Conservation (phyloP, 179 eudicot genomes). For the Vitellaria paradoxa region DNA sequence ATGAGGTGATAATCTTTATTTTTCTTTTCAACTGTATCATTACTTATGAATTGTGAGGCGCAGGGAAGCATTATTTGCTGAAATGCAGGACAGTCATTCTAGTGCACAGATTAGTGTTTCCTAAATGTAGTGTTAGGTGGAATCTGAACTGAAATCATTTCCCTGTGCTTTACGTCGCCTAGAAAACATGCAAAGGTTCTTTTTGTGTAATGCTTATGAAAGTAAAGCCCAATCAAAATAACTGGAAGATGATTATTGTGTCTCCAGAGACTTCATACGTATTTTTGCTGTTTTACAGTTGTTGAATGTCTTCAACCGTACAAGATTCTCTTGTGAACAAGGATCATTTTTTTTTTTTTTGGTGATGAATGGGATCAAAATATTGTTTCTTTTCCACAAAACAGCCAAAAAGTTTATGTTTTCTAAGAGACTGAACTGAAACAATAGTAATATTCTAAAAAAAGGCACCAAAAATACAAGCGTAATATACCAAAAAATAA, state of each 20-base stretch:
- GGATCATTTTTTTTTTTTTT: too few species aligned
- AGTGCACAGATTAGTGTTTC: neutral
- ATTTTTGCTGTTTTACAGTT: neutral
- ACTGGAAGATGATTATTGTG: conserved; percentile 5
- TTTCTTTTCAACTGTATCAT: neutral
- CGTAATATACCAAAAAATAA: too few species aligned
- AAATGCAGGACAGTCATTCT: neutral
- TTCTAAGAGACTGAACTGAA: too few species aligned
- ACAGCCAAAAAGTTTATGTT: too few species aligned
- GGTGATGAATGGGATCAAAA: too few species aligned
- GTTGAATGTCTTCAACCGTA: neutral
- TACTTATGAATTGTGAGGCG: neutral
- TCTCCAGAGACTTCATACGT: neutral
- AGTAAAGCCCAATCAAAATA: neutral
- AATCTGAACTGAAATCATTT: conserved; percentile 2
- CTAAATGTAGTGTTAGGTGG: neutral
- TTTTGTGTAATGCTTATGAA: neutral
- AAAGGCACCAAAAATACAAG: too few species aligned
- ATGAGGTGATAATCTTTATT: conserved; percentile 38
- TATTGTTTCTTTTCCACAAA: too few species aligned
- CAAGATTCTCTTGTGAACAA: neutral
- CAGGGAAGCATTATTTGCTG: neutral
- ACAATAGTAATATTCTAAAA: too few species aligned
- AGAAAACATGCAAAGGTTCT: neutral
- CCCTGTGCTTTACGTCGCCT: neutral